Base-by-base conservation (phyloP, 2,329 filamentous ascomycete genomes). In the Colletotrichum neosansevieriae region DNA sequence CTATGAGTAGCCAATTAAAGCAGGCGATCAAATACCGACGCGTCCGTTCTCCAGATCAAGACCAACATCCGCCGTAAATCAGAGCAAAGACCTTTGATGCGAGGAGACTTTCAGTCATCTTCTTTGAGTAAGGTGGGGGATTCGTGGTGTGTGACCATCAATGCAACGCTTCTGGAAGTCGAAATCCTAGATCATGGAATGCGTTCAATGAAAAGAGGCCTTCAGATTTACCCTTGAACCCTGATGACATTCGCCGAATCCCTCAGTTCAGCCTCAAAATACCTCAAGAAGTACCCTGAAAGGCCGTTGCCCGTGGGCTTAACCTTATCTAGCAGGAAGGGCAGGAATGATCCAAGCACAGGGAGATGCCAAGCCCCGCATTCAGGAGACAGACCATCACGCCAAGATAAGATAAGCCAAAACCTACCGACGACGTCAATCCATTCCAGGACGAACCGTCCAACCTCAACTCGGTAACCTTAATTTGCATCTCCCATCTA, bases 371-470 rank as follows among this genome's bases (percentile, higher is more conserved):
- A 66, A 69, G 66, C 58, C 61, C 66, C 61, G 61, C 61, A 44
- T 58, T 32, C 47, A 56, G 40, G 40, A 67, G 62, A 60, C 49
- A 67, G 62, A 60, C 49, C 54, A 56, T 50, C 61, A 21, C 34
- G 61, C 62, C 49, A 36, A 54, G 66, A 69, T 69, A 69, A 69
- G 66, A 69, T 69, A 69, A 69, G 66, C 53, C 42, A 56, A 58
- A 67, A 58, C 21, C 19, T 40, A 58, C 29, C 29, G 29, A 38
- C 65, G 65, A 69, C 66, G 66, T 66, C 66, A 69, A 69, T 3
- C 29, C 21, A 61, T 29, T 21, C 49, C 40, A 56, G 54, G 61
- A 54, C 34, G 40, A 65, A 42, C 65, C 65, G 49, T 68, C 61
- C 38, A 60, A 19, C 61, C 19, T 53, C 49, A 53, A 15, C 50